Evolutionary conservation across 2,329 filamentous ascomycete species (phyloP).

Genomic region (Aspergillus vadensis): DNA sequence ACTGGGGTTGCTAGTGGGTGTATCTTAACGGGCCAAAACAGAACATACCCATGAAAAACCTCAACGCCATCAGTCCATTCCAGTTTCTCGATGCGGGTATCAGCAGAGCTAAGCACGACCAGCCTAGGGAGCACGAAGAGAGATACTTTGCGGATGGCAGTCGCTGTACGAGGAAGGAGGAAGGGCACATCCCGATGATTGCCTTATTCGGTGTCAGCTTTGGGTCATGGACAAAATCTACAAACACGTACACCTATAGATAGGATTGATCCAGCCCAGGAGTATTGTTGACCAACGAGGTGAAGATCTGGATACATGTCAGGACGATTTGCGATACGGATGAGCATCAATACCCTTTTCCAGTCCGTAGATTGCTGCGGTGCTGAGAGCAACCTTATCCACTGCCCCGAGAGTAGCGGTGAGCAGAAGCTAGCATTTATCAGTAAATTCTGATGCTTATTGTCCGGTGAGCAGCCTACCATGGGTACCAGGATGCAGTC

Average conservation of each 20-base stretch:
- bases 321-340: neutral
- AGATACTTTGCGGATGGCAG: constrained; percentile 55
- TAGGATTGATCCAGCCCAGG: constrained; percentile 47
- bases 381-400: constrained; percentile 33
- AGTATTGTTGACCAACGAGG: constrained; percentile 54
- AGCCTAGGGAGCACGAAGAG: constrained; percentile 56
- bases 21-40: no score
- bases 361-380: constrained; percentile 57
- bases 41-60: constrained; percentile 38
- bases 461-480: constrained; percentile 40
- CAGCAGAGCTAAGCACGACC: constrained; percentile 53
- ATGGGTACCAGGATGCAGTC: constrained; percentile 58
- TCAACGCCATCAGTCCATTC: constrained; percentile 47
- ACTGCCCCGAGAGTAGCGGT: constrained; percentile 33
- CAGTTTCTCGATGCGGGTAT: constrained; percentile 50
- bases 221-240: no score
- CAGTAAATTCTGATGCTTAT: no score
- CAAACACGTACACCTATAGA: constrained; percentile 24
- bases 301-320: constrained; percentile 43
- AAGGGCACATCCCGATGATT: constrained; percentile 50
- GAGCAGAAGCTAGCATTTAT: constrained; percentile 23
- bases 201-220: constrained; percentile 29
- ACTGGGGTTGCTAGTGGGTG: no score
- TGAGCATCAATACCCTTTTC: constrained; percentile 11
- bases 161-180: constrained; percentile 46